Evolutionary conservation across 139 green algal genomes (phyloP).

Genomic region (Chlamydomonas asymmetrica): DNA sequence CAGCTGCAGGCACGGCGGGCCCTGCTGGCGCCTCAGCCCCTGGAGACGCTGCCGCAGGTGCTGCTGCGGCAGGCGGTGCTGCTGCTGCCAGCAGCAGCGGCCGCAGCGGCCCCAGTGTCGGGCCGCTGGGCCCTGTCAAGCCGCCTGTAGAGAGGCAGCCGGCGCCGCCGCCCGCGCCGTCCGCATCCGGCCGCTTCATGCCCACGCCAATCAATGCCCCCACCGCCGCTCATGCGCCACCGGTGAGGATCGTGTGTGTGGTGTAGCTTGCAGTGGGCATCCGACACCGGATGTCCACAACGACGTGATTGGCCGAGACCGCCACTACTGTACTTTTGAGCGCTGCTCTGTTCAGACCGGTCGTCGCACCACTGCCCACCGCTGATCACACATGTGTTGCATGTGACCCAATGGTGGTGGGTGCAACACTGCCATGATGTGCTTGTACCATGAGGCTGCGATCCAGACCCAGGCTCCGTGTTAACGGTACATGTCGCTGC

Average conservation of each 20-base stretch:
- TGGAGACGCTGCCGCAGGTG: background rate
- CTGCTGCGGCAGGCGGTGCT: background rate
- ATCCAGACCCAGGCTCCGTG: background rate
- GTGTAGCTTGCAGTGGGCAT: no score
- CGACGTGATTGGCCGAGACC: no score
- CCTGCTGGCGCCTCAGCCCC: no score
- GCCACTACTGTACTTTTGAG: no score
- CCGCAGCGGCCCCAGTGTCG: background rate
- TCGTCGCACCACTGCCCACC: no score
- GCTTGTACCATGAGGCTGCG: background rate
- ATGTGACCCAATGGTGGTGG: background rate
- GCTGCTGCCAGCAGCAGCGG: background rate
- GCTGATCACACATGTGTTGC: no score
- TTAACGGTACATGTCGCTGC: no score
- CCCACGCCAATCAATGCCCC: constrained; percentile 19
- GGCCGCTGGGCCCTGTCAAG: background rate
- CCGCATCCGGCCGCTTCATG: background rate
- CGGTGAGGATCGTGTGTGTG: no score
- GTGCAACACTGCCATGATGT: background rate
- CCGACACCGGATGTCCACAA: no score
- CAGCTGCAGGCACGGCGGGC: background rate
- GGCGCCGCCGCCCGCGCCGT: background rate
- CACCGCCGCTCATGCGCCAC: constrained; percentile 4
- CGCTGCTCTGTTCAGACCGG: no score
- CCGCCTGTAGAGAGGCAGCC: background rate